Percentiles rank a stretch among this genome's conserved stretches.
These are phyloP conservation scores for Trametes hirsuta DNA, from an alignment of 1,284 basidiomycete genomes.

Conservation along the genomic window DNA sequence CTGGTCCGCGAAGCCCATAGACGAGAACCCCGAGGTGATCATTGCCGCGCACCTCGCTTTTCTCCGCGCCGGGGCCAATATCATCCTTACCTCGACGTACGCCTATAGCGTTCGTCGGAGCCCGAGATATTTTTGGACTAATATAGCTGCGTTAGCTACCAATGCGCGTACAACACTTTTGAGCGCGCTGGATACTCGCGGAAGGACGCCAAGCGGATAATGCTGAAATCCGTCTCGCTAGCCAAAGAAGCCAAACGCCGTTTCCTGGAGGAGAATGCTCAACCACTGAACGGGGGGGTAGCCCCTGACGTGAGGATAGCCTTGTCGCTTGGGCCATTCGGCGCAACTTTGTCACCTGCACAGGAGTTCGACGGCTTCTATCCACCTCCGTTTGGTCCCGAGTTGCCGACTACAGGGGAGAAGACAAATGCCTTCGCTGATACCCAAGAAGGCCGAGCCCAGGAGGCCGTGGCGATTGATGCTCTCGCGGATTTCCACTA, in stretches of 20 bases:
- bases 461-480: constrained; percentile 44
- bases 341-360: constrained; percentile 65
- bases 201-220: constrained; percentile 48
- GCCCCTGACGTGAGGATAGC: constrained; percentile 47
- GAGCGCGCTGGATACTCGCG: constrained; percentile 52
- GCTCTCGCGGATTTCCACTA: constrained; percentile 71
- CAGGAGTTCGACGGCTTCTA: constrained; percentile 80
- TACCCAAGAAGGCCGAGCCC: constrained; percentile 28
- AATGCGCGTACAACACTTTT: constrained; percentile 62
- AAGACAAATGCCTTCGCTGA: constrained; percentile 51
- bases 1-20: constrained; percentile 69
- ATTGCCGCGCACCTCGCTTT: constrained; percentile 61
- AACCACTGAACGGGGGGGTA: neutral
- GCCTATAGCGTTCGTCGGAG: constrained; percentile 26
- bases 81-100: constrained; percentile 67
- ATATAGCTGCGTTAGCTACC: constrained; percentile 52
- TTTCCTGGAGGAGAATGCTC: constrained; percentile 35
- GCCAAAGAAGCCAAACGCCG: constrained; percentile 49
- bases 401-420: constrained; percentile 36
- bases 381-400: constrained; percentile 75
- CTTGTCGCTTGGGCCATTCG: constrained; percentile 77
- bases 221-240: constrained; percentile 59
- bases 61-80: constrained; percentile 59
- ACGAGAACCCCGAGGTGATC: constrained; percentile 55
- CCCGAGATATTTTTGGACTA: neutral